Evolutionary conservation across 768 basidiomycete genomes (phyloP).

Genomic region (Leccinum variicolor): DNA sequence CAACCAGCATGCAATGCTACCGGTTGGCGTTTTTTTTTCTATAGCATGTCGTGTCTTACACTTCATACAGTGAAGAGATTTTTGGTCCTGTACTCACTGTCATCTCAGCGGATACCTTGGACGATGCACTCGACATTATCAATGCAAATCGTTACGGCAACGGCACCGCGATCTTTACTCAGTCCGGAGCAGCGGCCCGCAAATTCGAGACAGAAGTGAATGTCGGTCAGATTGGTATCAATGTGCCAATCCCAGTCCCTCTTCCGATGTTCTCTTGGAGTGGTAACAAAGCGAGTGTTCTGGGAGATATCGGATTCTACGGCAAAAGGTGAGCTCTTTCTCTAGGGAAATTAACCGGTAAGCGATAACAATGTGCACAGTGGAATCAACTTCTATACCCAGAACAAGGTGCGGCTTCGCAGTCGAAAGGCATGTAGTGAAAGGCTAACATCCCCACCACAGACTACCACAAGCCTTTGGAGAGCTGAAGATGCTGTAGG

Average conservation of each 20-base stretch:
- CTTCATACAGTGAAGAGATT: constrained; percentile 72
- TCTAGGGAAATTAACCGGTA: neutral
- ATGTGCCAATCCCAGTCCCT: constrained; percentile 91
- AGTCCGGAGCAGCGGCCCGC: constrained; percentile 91
- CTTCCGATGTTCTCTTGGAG: constrained; percentile 95
- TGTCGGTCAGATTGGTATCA: constrained; percentile 91
- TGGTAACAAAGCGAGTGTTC: constrained; percentile 84
- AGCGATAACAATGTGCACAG: constrained; percentile 32
- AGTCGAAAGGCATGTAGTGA: neutral
- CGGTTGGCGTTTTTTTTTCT: constrained; percentile 45
- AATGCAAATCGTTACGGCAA: constrained; percentile 92
- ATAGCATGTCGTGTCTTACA: neutral
- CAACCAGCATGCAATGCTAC: constrained; percentile 84
- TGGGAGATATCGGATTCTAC: constrained; percentile 90
- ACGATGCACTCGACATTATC: constrained; percentile 87
- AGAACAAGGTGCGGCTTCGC: constrained; percentile 68
- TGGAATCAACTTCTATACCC: constrained; percentile 94
- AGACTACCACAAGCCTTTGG: constrained; percentile 95
- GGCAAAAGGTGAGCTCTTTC: constrained; percentile 62
- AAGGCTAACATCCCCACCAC: constrained; percentile 6
- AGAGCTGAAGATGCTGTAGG: constrained; percentile 80
- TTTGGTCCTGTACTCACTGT: constrained; percentile 90
- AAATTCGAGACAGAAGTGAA: constrained; percentile 89
- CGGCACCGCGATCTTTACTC: constrained; percentile 94
- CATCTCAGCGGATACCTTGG: constrained; percentile 75